Percentiles rank a stretch among this genome's conserved stretches.
Evolutionary conservation across 2,329 filamentous ascomycete genomes (phyloP).

Genomic region (Phyllosticta capitalensis): DNA sequence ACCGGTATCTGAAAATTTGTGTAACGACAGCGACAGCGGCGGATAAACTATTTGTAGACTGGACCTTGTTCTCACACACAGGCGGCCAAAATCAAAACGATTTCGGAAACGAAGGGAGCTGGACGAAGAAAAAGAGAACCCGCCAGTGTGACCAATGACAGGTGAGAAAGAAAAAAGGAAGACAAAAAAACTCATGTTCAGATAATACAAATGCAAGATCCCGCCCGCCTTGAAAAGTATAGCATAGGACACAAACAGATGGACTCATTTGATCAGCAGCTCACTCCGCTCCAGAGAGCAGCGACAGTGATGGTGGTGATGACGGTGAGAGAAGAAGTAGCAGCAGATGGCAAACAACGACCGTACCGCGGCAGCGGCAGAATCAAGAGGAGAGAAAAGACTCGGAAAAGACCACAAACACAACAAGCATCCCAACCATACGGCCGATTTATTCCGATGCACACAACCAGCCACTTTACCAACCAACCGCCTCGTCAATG

Average conservation of each 20-base stretch:
- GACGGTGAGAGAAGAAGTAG: constrained; percentile 2
- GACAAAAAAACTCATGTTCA: not conserved
- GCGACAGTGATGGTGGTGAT: not conserved
- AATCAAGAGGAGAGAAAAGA: not conserved
- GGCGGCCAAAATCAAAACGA: not conserved
- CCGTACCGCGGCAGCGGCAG: not conserved
- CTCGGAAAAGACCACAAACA: constrained; percentile 5
- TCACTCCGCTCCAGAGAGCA: not conserved
- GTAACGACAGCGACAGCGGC: not conserved
- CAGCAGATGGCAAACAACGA: not conserved
- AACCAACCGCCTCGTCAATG: constrained; percentile 9
- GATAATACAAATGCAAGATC: constrained; percentile 11
- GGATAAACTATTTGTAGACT: not conserved
- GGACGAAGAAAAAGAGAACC: not conserved
- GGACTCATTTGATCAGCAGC: not conserved
- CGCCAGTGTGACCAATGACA: not conserved
- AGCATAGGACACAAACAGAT: constrained; percentile 1
- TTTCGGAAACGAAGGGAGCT: too few relatives aligned
- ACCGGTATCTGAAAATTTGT: not conserved
- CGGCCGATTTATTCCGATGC: not conserved
- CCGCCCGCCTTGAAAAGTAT: constrained; percentile 8
- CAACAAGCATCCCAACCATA: constrained; percentile 8
- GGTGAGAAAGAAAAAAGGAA: not conserved
- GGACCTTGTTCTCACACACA: not conserved
- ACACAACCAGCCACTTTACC: not conserved